Conservation (phyloP, 108 stramenopile species). For the Skeletonema menzelii region DNA sequence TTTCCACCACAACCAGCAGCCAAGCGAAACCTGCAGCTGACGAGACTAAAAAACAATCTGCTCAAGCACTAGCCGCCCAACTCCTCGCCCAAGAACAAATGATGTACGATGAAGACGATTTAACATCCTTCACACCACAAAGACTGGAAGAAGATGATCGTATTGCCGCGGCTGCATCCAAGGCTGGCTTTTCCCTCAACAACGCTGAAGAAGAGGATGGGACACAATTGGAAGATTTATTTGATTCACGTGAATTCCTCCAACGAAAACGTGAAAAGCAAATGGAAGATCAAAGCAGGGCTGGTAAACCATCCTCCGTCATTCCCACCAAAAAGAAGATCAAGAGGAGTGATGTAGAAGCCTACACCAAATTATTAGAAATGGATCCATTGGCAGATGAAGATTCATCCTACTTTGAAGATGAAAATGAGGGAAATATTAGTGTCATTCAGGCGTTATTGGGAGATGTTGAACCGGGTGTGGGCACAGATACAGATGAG, state of each 20-base stretch:
- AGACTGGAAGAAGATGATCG: slow-evolving; percentile 26
- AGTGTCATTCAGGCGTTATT: slow-evolving; percentile 77
- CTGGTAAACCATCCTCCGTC: background rate
- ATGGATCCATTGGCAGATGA: slow-evolving; percentile 83
- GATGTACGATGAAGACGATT: slow-evolving; percentile 41
- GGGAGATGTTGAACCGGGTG: slow-evolving; percentile 57
- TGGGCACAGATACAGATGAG: slow-evolving; percentile 17
- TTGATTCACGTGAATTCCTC: slow-evolving; percentile 45
- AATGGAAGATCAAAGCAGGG: slow-evolving; percentile 35
- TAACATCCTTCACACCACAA: slow-evolving; percentile 29
- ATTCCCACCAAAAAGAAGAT: slow-evolving; percentile 58
- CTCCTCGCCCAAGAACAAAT: slow-evolving; percentile 36
- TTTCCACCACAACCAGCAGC: background rate
- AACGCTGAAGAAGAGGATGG: background rate
- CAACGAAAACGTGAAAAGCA: slow-evolving; percentile 51
- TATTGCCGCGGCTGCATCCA: slow-evolving; percentile 33
- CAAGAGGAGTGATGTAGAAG: slow-evolving; percentile 62
- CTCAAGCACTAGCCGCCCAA: slow-evolving; percentile 19
- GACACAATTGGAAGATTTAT: slow-evolving; percentile 18
- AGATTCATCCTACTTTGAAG: slow-evolving; percentile 80
- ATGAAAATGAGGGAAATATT: slow-evolving; percentile 60
- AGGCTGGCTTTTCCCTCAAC: slow-evolving; percentile 28
- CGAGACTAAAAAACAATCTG: slow-evolving; percentile 4
- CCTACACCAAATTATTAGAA: slow-evolving; percentile 63
- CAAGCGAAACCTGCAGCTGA: slow-evolving; percentile 8